Base-by-base conservation (phyloP, 1,284 basidiomycete species). In the Ganoderma sinense region DNA sequence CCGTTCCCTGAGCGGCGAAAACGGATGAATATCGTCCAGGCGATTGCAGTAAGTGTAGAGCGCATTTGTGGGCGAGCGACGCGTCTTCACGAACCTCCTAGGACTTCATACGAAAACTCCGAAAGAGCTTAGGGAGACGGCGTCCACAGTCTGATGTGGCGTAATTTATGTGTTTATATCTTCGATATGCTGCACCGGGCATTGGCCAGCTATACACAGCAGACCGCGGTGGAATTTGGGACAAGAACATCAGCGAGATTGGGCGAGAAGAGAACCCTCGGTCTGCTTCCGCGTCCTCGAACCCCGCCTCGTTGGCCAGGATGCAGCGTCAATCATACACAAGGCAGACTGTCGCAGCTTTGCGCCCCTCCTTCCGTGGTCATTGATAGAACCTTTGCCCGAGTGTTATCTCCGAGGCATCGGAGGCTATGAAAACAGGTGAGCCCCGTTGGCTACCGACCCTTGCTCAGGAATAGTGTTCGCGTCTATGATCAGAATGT, bases 91-190 rank as follows among this genome's bases (percentile, higher is more conserved):
- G 26, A 60, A 41, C 6, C 11, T 2, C 45, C 4, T 31, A 72
- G 71, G 65, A 63, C 13, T 39, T 68, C 14, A 64, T 70, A 5
- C 62, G 59, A 14, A 69, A 51, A 51, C 43, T 72, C 29, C 68
- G 68, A 20, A 61, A 61, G 26, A 66, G 58, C 41, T 40, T 70
- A 7, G 51, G 41, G 48, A 65, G 56, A 40, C 41, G 56, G 58
- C 62, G 62, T 60, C 39, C 58, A 60, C 33, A 41, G 10, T 13
- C n/a, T 39, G 58, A 60, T n/a, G 23, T 11, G n/a, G n/a, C 20
- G 40, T 66, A 48, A 51, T 11, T 65, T 39, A 56, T 56, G 14
- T 62, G 16, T 41, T 11, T 56, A 43, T 41, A 39, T 18, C 16
- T 33, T 14, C 53, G 14, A 55, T 18, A n/a, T 29, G 53, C 53